These are phyloP conservation scores for Lodderomyces beijingensis DNA, from an alignment of 1,139 yeast species.

Conservation along the genomic window DNA sequence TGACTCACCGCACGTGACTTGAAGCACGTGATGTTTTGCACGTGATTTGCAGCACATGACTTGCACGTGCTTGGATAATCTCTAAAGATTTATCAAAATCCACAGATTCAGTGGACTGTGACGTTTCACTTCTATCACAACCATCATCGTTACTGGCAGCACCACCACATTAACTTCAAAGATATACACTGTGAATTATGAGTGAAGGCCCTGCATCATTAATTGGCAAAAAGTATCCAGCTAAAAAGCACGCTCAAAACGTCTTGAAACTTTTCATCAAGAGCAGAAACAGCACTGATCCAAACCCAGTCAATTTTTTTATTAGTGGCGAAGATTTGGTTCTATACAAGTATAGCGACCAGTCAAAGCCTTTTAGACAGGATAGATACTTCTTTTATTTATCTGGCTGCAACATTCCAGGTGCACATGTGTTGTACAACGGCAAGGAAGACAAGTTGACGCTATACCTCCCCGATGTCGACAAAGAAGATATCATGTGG, in stretches of 20 bases:
- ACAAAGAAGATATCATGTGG: slow-evolving; percentile 93
- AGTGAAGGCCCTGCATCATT: slow-evolving; percentile 16
- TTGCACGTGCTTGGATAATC: too few relatives aligned
- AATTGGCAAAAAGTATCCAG: slow-evolving; percentile 59
- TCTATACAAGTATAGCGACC: slow-evolving; percentile 76
- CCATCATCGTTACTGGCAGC: too few relatives aligned
- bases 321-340: slow-evolving; percentile 65
- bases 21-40: too few relatives aligned
- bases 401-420: slow-evolving; percentile 81
- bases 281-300: slow-evolving; percentile 15
- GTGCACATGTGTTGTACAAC: slow-evolving; percentile 63
- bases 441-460: slow-evolving; percentile 52
- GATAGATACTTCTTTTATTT: slow-evolving; percentile 85
- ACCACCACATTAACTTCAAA: too few relatives aligned
- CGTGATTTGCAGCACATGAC: too few relatives aligned
- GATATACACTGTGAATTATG: too few relatives aligned
- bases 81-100: too few relatives aligned
- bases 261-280: slow-evolving; percentile 46
- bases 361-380: slow-evolving; percentile 75
- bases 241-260: slow-evolving; percentile 59
- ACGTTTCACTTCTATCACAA: too few relatives aligned
- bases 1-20: too few relatives aligned
- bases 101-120: too few relatives aligned
- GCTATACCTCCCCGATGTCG: slow-evolving; percentile 77
- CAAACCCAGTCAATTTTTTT: slow-evolving; percentile 36